A percentile compares a stretch with the other conserved stretches of the same genome.
Conservation (phyloP, 192 early-diverging fungal species). For the Backusella macrospora region DNA sequence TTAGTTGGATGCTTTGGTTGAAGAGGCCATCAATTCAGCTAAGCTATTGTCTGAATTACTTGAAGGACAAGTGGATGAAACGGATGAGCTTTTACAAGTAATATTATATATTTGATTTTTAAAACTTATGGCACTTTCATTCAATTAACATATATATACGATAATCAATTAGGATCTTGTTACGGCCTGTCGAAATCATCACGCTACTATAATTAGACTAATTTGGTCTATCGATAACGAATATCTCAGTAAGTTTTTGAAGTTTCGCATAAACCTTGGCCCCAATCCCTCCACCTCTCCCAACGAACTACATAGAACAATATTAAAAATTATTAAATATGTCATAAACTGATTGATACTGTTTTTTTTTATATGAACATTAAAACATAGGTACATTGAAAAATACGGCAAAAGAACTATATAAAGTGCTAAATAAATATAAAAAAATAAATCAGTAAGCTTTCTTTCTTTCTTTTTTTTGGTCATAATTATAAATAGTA, state of each 20-base stretch:
- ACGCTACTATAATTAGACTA: background rate
- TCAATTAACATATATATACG: background rate
- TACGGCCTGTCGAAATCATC: background rate
- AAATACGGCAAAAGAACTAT: background rate
- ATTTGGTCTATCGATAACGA: background rate
- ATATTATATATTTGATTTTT: too few species aligned
- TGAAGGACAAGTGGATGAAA: background rate
- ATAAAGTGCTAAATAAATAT: background rate
- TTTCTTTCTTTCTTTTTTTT: background rate
- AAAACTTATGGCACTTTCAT: background rate
- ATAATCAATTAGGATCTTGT: background rate
- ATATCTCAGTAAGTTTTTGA: background rate
- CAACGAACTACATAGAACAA: too few species aligned
- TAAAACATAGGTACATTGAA: background rate
- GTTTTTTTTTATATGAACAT: background rate
- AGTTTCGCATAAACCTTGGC: too few species aligned
- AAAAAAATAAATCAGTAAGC: background rate
- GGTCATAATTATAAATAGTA: slow-evolving; percentile 7
- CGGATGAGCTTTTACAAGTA: background rate
- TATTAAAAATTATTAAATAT: too few species aligned
- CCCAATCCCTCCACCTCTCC: background rate
- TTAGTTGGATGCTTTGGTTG: background rate
- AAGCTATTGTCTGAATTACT: background rate
- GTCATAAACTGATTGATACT: too few species aligned
- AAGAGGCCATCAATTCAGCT: background rate